Percentiles rank a stretch among this genome's conserved stretches.
Evolutionary conservation across 768 basidiomycete species (phyloP).

Genomic region (Phlebiopsis flavidoalba): DNA sequence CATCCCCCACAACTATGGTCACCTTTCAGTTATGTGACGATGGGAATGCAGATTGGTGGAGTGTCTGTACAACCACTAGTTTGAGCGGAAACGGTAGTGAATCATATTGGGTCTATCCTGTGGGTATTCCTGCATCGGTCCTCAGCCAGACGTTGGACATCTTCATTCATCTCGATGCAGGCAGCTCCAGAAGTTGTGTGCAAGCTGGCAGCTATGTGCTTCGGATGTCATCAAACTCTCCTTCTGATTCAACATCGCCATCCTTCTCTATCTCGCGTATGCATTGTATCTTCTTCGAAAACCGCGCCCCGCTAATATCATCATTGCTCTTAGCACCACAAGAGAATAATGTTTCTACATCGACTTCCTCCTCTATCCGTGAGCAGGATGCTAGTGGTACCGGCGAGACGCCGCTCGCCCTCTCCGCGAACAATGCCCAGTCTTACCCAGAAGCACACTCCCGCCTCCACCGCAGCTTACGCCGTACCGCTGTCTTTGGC

Average conservation of each 20-base stretch:
- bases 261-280: constrained; percentile 25
- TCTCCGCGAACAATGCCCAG: neutral
- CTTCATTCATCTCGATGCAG: constrained; percentile 5
- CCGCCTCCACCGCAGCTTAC: constrained; percentile 26
- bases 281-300: constrained; percentile 6
- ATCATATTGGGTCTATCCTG: constrained; percentile 23
- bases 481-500: constrained; percentile 31
- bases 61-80: constrained; percentile 22
- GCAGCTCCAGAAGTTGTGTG: constrained; percentile 18
- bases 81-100: constrained; percentile 18
- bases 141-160: too few relatives aligned
- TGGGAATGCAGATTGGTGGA: neutral
- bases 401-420: constrained; percentile 8
- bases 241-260: constrained; percentile 22
- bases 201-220: constrained; percentile 9
- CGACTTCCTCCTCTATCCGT: neutral
- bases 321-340: neutral
- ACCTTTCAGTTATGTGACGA: constrained; percentile 5
- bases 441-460: constrained; percentile 16
- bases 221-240: constrained; percentile 26
- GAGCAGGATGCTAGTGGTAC: neutral
- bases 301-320: neutral
- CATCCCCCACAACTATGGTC: neutral
- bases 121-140: constrained; percentile 1
- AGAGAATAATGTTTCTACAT: neutral